These are phyloP conservation scores for Metschnikowia proteae DNA, from an alignment of 805 yeast species.

Conservation along the genomic window DNA sequence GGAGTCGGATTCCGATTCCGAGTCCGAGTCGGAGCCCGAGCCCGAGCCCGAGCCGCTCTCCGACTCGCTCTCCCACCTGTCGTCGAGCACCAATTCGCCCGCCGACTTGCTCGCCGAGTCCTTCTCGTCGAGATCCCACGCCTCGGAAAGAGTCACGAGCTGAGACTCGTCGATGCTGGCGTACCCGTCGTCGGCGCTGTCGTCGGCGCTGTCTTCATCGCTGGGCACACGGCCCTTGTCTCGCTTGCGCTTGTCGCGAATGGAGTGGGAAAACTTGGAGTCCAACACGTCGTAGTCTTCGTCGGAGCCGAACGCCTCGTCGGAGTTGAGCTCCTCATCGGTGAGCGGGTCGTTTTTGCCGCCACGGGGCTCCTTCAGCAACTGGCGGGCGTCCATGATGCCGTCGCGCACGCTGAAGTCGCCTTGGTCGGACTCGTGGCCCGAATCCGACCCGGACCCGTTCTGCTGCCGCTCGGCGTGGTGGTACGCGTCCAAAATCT, in stretches of 20 bases:
- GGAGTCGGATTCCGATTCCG: conserved; percentile 31
- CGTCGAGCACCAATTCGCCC: conserved; percentile 16
- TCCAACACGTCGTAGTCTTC: conserved; percentile 62
- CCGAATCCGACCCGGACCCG: conserved; percentile 19
- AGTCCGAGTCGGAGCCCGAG: conserved; percentile 22
- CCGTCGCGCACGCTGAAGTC: conserved; percentile 32
- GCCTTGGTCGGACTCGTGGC: conserved; percentile 12
- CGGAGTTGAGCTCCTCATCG: conserved; percentile 75
- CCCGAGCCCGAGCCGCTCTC: conserved; percentile 23
- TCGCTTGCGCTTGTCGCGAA: conserved; percentile 49
- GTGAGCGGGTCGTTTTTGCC: conserved; percentile 34
- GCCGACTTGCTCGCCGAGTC: conserved; percentile 25
- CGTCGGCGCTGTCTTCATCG: conserved; percentile 26
- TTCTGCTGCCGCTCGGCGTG: conserved; percentile 38
- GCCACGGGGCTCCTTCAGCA: conserved; percentile 22
- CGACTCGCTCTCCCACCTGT: conserved; percentile 15
- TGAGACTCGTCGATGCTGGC: conserved; percentile 74
- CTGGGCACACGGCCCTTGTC: conserved; percentile 17
- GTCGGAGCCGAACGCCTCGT: conserved; percentile 83
- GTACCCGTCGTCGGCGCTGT: conserved; percentile 45
- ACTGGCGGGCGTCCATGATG: conserved; percentile 39
- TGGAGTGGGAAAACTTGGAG: conserved; percentile 65
- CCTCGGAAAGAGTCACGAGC: conserved; percentile 74
- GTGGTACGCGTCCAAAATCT: conserved; percentile 42
- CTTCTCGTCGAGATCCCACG: conserved; percentile 78